These are phyloP conservation scores for Emiliania huxleyi DNA, from an alignment of 78 protist species.

Conservation along the genomic window DNA sequence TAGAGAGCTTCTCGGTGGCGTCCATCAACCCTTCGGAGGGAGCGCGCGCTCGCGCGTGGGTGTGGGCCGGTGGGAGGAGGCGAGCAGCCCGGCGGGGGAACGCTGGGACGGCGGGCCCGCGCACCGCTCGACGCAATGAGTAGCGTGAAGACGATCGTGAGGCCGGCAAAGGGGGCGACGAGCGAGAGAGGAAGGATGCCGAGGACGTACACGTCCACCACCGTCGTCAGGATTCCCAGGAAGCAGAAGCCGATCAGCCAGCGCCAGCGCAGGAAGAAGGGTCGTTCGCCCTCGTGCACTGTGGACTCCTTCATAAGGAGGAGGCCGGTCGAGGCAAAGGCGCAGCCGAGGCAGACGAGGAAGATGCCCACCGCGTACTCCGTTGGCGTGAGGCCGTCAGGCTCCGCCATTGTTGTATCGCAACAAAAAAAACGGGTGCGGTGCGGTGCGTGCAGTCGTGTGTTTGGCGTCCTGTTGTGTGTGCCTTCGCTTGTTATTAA, in stretches of 20 bases:
- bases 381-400: neutral
- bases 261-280: neutral
- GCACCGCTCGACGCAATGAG: neutral
- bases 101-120: too few relatives aligned
- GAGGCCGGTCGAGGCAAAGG: neutral
- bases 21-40: too few relatives aligned
- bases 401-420: too few relatives aligned
- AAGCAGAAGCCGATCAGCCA: neutral
- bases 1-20: neutral
- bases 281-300: neutral
- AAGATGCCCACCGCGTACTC: neutral
- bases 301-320: neutral
- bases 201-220: neutral
- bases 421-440: too few relatives aligned
- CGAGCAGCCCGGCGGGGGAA: too few relatives aligned
- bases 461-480: too few relatives aligned
- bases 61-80: too few relatives aligned
- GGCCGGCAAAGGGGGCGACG: slow-evolving; percentile 1
- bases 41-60: too few relatives aligned
- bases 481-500: too few relatives aligned
- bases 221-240: neutral
- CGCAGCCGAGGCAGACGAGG: neutral
- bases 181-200: neutral
- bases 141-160: neutral
- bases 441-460: too few relatives aligned